phyloP scores from a whole-genome alignment of 164 flowering plant genomes.

The Akebia trifoliata region DNA sequence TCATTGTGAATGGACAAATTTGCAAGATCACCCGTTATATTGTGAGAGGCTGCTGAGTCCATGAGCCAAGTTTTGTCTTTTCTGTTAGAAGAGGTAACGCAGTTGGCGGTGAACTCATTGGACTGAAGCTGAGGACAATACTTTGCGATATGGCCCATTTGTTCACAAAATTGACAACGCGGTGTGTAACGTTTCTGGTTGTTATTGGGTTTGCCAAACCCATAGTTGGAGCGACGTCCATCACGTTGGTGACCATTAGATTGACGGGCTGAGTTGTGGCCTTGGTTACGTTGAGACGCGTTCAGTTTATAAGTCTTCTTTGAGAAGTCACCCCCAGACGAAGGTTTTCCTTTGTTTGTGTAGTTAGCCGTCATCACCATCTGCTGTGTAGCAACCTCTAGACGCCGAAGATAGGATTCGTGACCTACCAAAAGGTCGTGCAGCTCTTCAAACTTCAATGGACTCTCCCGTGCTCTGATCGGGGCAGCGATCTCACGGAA shows the following conservation, averaged over 20 bases:
- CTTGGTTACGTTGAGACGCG: too few relatives aligned
- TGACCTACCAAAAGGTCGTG: background rate
- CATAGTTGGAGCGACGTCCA: background rate
- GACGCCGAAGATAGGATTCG: background rate
- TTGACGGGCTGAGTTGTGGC: too few relatives aligned
- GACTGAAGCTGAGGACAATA: background rate
- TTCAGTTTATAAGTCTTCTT: too few relatives aligned
- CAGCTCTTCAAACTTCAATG: background rate
- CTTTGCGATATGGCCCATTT: constrained; percentile 3
- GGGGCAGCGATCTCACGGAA: background rate
- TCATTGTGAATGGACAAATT: background rate
- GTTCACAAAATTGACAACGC: constrained; percentile 1
- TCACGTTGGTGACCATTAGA: background rate
- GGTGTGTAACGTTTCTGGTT: background rate
- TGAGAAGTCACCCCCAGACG: too few relatives aligned
- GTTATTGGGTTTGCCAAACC: background rate
- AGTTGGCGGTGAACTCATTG: background rate
- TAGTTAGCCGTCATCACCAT: background rate
- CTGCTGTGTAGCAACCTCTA: background rate
- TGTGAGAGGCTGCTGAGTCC: background rate
- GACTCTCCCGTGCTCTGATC: background rate
- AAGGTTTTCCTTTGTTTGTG: too few relatives aligned
- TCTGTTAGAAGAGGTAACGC: background rate
- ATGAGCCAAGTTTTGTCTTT: background rate
- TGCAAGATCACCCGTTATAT: constrained; percentile 1